phyloP scores from a whole-genome alignment of 768 basidiomycete species.

The Asterophora lycoperdoides region DNA sequence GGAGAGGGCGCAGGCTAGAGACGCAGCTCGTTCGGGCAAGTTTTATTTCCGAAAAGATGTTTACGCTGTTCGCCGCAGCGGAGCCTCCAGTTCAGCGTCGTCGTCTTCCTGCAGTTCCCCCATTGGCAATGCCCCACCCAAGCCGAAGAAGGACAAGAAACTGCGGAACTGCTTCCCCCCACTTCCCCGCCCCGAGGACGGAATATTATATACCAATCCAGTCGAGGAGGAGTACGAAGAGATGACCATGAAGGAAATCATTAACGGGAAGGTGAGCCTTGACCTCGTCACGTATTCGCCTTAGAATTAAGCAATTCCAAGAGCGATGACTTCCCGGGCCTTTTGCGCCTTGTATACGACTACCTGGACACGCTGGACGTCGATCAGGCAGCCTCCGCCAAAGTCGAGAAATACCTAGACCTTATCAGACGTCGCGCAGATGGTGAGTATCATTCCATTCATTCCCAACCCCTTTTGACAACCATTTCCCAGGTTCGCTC shows the following conservation, averaged over 20 bases:
- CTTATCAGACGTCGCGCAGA: constrained; percentile 74
- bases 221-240: constrained; percentile 87
- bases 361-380: constrained; percentile 88
- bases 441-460: constrained; percentile 44
- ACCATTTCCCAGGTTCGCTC: constrained; percentile 53
- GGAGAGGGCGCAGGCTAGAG: constrained; percentile 80
- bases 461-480: neutral
- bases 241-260: constrained; percentile 88
- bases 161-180: constrained; percentile 71
- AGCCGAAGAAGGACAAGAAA: constrained; percentile 54
- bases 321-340: constrained; percentile 69
- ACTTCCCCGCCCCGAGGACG: constrained; percentile 49
- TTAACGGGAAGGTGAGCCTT: constrained; percentile 78
- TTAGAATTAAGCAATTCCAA: constrained; percentile 22
- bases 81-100: constrained; percentile 41
- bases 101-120: constrained; percentile 41
- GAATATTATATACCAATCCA: constrained; percentile 32
- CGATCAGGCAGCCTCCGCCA: constrained; percentile 49
- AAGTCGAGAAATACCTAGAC: constrained; percentile 75
- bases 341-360: constrained; percentile 74
- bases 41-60: constrained; percentile 92
- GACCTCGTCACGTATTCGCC: constrained; percentile 1
- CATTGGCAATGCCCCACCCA: constrained; percentile 28
- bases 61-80: constrained; percentile 52
- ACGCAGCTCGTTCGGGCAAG: constrained; percentile 66